Base-by-base conservation (phyloP, 352 stramenopile species). In the Phytophthora sojae region DNA sequence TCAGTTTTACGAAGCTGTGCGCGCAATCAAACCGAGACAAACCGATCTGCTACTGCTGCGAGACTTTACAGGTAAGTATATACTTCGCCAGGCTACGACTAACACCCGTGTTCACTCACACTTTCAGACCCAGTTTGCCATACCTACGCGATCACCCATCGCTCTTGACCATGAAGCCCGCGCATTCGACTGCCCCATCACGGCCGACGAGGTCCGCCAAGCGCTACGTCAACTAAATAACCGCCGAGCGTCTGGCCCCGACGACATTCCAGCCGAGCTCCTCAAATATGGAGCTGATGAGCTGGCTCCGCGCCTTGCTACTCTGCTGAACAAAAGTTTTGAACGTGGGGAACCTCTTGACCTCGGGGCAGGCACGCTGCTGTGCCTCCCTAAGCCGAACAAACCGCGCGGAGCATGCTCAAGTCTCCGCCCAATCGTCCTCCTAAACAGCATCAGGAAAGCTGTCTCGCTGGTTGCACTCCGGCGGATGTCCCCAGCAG, bases 391-490 rank as follows among this genome's bases (percentile, higher is more conserved):
- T 3, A 66, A 71, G 6, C 55, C 29, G 0, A 61, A 57, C 19
- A 69, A 63, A 11, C 53, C 53, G 1, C 17, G 25, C 0, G 64
- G 56, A 0, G 29, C 57, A 3, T 55, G 21, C 21, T 64, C 25
- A 12, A 65, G 47, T 47, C 64, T 71, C 25, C 26, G 47, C 0
- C 57, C 49, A 6, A 71, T 66, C 19, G 47, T 61, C 1, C 39
- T 71, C 0, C 50, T 65, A 1, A 64, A 57, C 39, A 71, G 4
- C 0, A 66, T 47, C 14, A 17, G 57, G 12, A 62, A 71, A 15
- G 26, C 57, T 0, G 26, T 57, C 56, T 66, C 64, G 6, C 9
- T 66, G 0, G 17, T 61, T 9, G 50, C 57, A 11, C 51, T 70
- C 0, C 2, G 14, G 2, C 54, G 63, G 1, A 64, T 70, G 1